Conservation (phyloP, 306 rosid species). For the Quercus parvula region DNA sequence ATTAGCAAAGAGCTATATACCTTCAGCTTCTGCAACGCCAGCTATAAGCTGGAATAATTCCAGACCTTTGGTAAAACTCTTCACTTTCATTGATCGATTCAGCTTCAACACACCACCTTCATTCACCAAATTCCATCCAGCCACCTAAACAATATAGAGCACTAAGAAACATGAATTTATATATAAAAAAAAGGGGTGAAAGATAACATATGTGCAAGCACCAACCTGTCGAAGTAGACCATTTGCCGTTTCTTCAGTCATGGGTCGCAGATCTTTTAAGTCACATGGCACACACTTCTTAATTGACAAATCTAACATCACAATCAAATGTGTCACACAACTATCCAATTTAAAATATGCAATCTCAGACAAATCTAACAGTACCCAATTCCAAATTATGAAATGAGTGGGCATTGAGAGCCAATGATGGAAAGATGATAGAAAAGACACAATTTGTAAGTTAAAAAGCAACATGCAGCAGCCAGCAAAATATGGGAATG, state of each 20-base stretch:
- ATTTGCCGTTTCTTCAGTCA: conserved; percentile 62
- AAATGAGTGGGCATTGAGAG: background rate
- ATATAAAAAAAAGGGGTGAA: background rate
- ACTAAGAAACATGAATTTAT: background rate
- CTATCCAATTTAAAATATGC: background rate
- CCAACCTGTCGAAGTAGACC: conserved; percentile 55
- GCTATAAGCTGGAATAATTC: conserved; percentile 67
- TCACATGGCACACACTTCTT: conserved; percentile 76
- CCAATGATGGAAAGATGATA: background rate
- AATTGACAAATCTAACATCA: conserved; percentile 49
- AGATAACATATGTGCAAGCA: background rate
- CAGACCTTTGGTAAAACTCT: conserved; percentile 76
- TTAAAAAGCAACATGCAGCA: background rate
- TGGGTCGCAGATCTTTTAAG: conserved; percentile 63
- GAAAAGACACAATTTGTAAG: background rate
- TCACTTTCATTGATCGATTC: conserved; percentile 66
- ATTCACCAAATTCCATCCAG: conserved; percentile 60
- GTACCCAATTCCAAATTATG: background rate
- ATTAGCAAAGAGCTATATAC: conserved; percentile 26
- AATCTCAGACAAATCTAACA: background rate
- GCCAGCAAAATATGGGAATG: background rate
- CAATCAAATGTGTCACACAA: background rate
- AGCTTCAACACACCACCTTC: conserved; percentile 63
- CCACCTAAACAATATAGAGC: conserved; percentile 40
- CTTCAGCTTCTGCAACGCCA: conserved; percentile 82